These are phyloP conservation scores for Backusella tuberculispora DNA, from an alignment of 192 early-diverging fungal genomes.

Conservation along the genomic window DNA sequence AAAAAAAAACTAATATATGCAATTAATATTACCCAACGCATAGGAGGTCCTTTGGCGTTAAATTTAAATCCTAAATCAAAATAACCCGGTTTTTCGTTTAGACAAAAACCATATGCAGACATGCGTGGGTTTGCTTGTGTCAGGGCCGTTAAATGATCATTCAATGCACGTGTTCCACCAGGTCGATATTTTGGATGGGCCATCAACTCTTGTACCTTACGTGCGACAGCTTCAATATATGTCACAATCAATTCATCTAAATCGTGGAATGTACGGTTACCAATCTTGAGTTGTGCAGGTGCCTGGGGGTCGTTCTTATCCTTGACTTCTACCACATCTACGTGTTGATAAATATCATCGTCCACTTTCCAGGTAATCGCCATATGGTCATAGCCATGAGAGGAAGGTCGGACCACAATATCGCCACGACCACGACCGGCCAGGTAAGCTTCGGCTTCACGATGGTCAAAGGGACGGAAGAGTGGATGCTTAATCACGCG, in stretches of 20 bases:
- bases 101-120: slow-evolving; percentile 85
- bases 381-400: slow-evolving; percentile 85
- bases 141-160: slow-evolving; percentile 48
- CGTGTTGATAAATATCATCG: slow-evolving; percentile 86
- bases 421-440: slow-evolving; percentile 69
- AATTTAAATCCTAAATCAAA: slow-evolving; percentile 81
- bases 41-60: slow-evolving; percentile 62
- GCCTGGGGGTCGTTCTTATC: slow-evolving; percentile 76
- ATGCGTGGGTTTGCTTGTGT: slow-evolving; percentile 61
- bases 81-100: slow-evolving; percentile 69
- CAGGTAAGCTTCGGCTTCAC: slow-evolving; percentile 77
- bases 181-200: slow-evolving; percentile 80
- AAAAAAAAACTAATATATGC: background rate
- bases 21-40: slow-evolving; percentile 59
- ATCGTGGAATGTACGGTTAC: slow-evolving; percentile 74
- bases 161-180: slow-evolving; percentile 58
- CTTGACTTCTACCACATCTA: slow-evolving; percentile 74
- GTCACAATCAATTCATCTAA: slow-evolving; percentile 91
- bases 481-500: slow-evolving; percentile 85
- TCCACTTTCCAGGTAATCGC: slow-evolving; percentile 93
- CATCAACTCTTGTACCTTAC: slow-evolving; percentile 70
- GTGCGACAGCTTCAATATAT: slow-evolving; percentile 84
- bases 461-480: slow-evolving; percentile 74
- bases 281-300: slow-evolving; percentile 70
- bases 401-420: slow-evolving; percentile 89